Conservation (phyloP, 208 protist species). For the Zelonia costaricensis region DNA sequence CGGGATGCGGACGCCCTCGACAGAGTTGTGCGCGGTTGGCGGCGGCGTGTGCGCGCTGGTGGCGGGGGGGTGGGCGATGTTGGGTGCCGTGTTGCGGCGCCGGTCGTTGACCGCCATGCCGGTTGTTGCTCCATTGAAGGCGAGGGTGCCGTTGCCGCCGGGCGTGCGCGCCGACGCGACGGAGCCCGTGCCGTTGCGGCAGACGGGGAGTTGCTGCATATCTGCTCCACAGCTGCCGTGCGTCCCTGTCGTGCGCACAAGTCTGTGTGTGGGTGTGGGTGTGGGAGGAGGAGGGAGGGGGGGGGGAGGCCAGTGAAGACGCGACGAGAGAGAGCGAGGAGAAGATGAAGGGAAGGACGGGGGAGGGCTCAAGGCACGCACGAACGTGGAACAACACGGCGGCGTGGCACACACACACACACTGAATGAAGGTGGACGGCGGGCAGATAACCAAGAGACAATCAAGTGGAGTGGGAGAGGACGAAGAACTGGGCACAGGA, state of each 20-base stretch:
- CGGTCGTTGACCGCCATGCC: not conserved
- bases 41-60: slow-evolving; percentile 7
- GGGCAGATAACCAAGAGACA: not conserved
- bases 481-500: not conserved
- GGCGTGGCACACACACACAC: not conserved
- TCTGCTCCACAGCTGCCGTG: too few relatives aligned
- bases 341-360: not conserved
- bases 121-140: not conserved
- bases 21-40: slow-evolving; percentile 1
- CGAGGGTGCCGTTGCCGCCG: not conserved
- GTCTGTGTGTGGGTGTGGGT: too few relatives aligned
- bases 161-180: too few relatives aligned
- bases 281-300: too few relatives aligned
- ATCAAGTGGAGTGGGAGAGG: not conserved
- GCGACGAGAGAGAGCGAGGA: too few relatives aligned
- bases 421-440: too few relatives aligned
- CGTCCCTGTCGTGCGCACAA: too few relatives aligned
- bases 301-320: too few relatives aligned
- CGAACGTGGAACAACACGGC: too few relatives aligned
- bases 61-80: not conserved
- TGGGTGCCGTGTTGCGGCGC: slow-evolving; percentile 8
- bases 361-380: too few relatives aligned
- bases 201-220: too few relatives aligned
- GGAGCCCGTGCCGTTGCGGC: too few relatives aligned
- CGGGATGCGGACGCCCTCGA: slow-evolving; percentile 1